A percentile compares a stretch with the other conserved stretches of the same genome.
These are phyloP conservation scores for Debaryomycetaceae sp. DNA, from an alignment of 1,139 yeast genomes.

Conservation along the genomic window DNA sequence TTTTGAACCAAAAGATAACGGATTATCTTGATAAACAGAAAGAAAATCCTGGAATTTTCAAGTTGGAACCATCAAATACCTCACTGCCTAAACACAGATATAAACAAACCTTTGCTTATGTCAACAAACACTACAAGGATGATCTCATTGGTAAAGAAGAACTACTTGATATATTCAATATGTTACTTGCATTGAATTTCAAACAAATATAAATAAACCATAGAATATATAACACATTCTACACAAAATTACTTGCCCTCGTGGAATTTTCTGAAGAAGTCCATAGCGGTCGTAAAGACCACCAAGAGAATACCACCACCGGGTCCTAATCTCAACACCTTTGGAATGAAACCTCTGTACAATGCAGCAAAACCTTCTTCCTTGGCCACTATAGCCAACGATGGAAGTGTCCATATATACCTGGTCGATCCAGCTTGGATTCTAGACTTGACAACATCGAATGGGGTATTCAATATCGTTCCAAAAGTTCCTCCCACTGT, in stretches of 20 bases:
- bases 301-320: conserved; percentile 98
- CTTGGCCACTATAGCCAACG: conserved; percentile 67
- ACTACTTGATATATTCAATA: conserved; percentile 12
- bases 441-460: conserved; percentile 96
- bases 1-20: conserved; percentile 19
- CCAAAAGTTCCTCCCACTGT: conserved; percentile 96
- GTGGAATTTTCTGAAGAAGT: conserved; percentile 75
- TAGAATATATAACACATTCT: not conserved
- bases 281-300: conserved; percentile 93
- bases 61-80: not conserved
- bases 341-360: conserved; percentile 94
- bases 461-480: conserved; percentile 90
- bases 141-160: conserved; percentile 10
- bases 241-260: conserved; percentile 14
- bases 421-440: conserved; percentile 86
- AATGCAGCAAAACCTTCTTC: conserved; percentile 91
- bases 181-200: not conserved
- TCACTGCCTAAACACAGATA: conserved; percentile 7
- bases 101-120: conserved; percentile 13
- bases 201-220: not conserved
- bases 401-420: conserved; percentile 91
- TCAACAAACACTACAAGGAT: conserved; percentile 3
- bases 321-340: conserved; percentile 95
- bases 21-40: conserved; percentile 11
- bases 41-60: conserved; percentile 1